Percentiles rank a stretch among this genome's conserved stretches.
Evolutionary conservation across 2,329 filamentous ascomycete species (phyloP).

Genomic region (Exophiala mesophila): DNA sequence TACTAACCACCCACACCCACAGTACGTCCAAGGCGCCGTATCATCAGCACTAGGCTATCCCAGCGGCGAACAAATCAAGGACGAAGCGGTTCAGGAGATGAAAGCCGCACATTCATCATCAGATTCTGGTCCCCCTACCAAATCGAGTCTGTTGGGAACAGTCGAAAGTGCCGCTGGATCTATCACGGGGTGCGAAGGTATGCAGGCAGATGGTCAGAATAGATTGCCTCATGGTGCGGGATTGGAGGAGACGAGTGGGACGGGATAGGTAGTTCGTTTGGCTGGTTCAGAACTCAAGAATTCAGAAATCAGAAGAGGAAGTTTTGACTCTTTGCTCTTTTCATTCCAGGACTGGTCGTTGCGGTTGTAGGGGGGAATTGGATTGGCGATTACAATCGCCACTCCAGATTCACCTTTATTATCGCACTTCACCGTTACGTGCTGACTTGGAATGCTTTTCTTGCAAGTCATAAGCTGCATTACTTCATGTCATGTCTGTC

Average conservation of each 20-base stretch:
- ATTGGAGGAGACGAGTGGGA: constrained; percentile 17
- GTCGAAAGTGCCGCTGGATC: constrained; percentile 23
- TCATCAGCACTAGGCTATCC: constrained; percentile 23
- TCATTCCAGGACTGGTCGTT: too few relatives aligned
- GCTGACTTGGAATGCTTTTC: too few relatives aligned
- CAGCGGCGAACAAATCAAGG: constrained; percentile 23
- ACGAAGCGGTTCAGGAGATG: constrained; percentile 24
- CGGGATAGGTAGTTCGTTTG: too few relatives aligned
- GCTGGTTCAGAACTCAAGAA: too few relatives aligned
- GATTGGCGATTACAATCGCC: too few relatives aligned
- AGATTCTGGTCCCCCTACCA: constrained; percentile 9
- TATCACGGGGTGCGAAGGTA: constrained; percentile 25
- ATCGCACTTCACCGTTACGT: too few relatives aligned
- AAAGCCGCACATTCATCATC: constrained; percentile 20
- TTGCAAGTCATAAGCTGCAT: too few relatives aligned
- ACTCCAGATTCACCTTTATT: too few relatives aligned
- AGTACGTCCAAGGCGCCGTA: constrained; percentile 26
- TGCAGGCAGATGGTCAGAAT: constrained; percentile 23
- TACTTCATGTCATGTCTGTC: too few relatives aligned
- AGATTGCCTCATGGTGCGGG: constrained; percentile 20
- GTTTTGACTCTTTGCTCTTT: too few relatives aligned
- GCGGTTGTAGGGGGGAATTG: too few relatives aligned
- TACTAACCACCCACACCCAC: not conserved
- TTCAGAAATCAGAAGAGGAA: too few relatives aligned
- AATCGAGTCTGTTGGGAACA: constrained; percentile 20